phyloP scores from a whole-genome alignment of 2,329 filamentous ascomycete genomes.

The Nothomitra cinnamomea region DNA sequence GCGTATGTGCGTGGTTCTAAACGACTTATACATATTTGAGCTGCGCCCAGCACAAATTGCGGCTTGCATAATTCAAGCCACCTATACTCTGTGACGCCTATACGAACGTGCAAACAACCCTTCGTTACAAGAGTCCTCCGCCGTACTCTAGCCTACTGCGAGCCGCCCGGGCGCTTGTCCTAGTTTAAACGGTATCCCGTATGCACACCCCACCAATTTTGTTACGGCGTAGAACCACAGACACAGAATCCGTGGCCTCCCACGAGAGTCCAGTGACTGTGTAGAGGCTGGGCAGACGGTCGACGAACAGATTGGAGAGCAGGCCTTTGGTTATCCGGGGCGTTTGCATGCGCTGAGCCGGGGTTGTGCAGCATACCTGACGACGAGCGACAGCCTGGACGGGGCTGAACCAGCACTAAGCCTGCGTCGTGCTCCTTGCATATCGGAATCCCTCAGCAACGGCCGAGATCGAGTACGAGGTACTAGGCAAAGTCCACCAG shows the following conservation, averaged over 20 bases:
- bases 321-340: not conserved
- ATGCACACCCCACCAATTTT: slow-evolving; percentile 4
- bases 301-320: slow-evolving; percentile 1
- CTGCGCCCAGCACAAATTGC: too few relatives aligned
- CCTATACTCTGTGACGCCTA: too few relatives aligned
- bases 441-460: not conserved
- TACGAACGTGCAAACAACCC: too few relatives aligned
- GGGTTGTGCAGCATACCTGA: slow-evolving; percentile 3
- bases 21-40: too few relatives aligned
- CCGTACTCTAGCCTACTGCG: too few relatives aligned
- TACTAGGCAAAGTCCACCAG: not conserved
- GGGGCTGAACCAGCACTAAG: not conserved
- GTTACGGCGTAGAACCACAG: too few relatives aligned
- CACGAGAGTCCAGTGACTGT: slow-evolving; percentile 1
- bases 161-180: slow-evolving; percentile 3
- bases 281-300: slow-evolving; percentile 1
- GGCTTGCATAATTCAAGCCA: too few relatives aligned
- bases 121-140: too few relatives aligned
- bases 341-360: slow-evolving; percentile 4
- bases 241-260: not conserved
- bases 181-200: not conserved
- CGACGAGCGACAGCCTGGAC: slow-evolving; percentile 1
- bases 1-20: too few relatives aligned
- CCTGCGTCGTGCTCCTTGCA: slow-evolving; percentile 1
- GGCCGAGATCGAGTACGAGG: not conserved